phyloP scores from a whole-genome alignment of 2,329 filamentous ascomycete genomes.

The Cadophora sp. region DNA sequence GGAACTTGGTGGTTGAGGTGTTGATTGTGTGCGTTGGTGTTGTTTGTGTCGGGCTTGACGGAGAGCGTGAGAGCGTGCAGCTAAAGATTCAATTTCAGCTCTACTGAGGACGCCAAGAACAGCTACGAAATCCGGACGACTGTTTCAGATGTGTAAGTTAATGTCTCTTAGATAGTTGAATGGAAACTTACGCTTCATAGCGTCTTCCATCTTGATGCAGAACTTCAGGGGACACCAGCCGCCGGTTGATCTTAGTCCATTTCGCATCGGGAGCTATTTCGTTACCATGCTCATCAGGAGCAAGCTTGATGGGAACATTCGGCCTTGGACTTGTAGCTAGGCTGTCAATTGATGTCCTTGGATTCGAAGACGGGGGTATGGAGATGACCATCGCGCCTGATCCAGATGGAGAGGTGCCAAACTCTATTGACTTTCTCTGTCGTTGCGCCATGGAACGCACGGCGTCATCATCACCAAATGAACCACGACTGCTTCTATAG shows the following conservation, averaged over 20 bases:
- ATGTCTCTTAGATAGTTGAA: background rate
- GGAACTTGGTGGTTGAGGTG: slow-evolving; percentile 21
- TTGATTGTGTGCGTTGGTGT: slow-evolving; percentile 17
- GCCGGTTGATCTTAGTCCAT: slow-evolving; percentile 65
- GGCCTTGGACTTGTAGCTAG: slow-evolving; percentile 30
- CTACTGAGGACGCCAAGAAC: slow-evolving; percentile 61
- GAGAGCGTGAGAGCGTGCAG: slow-evolving; percentile 50
- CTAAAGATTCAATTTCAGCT: slow-evolving; percentile 59
- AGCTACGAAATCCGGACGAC: slow-evolving; percentile 63
- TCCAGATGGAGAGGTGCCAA: slow-evolving; percentile 25
- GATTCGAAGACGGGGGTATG: slow-evolving; percentile 26
- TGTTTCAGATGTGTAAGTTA: slow-evolving; percentile 27
- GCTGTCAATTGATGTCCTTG: slow-evolving; percentile 21
- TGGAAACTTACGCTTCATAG: slow-evolving; percentile 57
- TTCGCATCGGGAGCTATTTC: slow-evolving; percentile 63
- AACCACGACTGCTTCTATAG: slow-evolving; percentile 33
- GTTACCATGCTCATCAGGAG: slow-evolving; percentile 62
- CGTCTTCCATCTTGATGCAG: slow-evolving; percentile 61
- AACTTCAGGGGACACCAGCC: slow-evolving; percentile 63
- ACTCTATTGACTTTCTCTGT: slow-evolving; percentile 31
- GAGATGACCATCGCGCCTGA: slow-evolving; percentile 30
- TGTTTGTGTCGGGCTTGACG: slow-evolving; percentile 42
- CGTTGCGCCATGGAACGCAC: slow-evolving; percentile 32
- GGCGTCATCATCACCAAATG: slow-evolving; percentile 31
- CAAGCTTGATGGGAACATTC: slow-evolving; percentile 46